A percentile compares a stretch with the other conserved stretches of the same genome.
These are phyloP conservation scores for Copromyces sp. DNA, from an alignment of 495 filamentous ascomycete genomes.

Conservation along the genomic window DNA sequence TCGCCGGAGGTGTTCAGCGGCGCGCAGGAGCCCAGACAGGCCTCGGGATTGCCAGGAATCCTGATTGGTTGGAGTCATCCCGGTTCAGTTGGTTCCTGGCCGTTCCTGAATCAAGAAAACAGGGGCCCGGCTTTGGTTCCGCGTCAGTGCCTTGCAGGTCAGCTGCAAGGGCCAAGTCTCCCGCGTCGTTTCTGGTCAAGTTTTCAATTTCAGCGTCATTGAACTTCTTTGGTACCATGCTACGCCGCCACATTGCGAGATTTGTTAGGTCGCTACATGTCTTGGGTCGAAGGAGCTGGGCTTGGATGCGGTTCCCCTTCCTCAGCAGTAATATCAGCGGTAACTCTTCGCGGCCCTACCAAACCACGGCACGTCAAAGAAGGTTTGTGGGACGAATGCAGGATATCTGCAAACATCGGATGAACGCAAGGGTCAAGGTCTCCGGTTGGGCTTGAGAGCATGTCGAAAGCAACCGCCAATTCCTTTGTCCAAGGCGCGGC, in stretches of 20 bases:
- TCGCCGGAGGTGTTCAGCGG: neutral
- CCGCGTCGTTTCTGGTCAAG: neutral
- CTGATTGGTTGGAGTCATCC: conserved; percentile 10
- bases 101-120: conserved; percentile 7
- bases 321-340: neutral
- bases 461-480: neutral
- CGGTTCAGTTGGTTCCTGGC: conserved; percentile 13
- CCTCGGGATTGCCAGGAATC: neutral
- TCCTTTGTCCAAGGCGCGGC: neutral
- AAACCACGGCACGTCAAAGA: neutral
- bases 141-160: conserved; percentile 14
- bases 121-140: conserved; percentile 5
- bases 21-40: neutral
- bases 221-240: neutral
- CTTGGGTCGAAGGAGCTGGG: neutral
- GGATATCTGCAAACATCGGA: neutral
- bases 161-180: conserved; percentile 13
- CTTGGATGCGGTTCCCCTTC: neutral
- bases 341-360: neutral
- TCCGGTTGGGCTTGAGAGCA: neutral
- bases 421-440: neutral
- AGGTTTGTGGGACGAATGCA: neutral
- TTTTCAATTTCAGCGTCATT: neutral
- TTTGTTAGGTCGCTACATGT: conserved; percentile 8
- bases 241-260: conserved; percentile 4